Evolutionary conservation across 2,329 filamentous ascomycete species (phyloP).

Genomic region (Aspergillus ustus): DNA sequence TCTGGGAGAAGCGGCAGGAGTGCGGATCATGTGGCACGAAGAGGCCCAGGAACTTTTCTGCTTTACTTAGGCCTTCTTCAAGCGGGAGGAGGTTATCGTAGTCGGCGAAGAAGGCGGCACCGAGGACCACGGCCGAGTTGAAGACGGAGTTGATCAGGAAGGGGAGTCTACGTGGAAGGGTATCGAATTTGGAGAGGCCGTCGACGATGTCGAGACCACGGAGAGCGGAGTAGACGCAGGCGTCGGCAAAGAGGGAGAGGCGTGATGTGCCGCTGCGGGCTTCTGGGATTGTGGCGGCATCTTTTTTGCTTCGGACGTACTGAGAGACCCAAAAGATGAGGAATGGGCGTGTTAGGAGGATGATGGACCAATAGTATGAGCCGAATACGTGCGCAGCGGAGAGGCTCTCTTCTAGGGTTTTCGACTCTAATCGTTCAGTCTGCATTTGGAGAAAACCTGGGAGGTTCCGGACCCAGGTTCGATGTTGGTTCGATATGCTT

Average conservation of each 20-base stretch:
- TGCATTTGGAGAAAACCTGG: constrained; percentile 54
- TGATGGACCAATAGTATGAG: constrained; percentile 60
- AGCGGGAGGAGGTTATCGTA: constrained; percentile 46
- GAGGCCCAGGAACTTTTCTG: constrained; percentile 38
- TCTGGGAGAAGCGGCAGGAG: constrained; percentile 42
- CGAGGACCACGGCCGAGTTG: constrained; percentile 51
- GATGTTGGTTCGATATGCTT: constrained; percentile 48
- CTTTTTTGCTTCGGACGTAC: constrained; percentile 37
- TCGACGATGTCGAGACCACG: constrained; percentile 47
- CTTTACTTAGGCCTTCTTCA: constrained; percentile 40
- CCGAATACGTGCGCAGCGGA: constrained; percentile 56
- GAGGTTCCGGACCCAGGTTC: constrained; percentile 46
- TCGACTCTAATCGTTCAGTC: constrained; percentile 48
- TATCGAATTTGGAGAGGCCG: constrained; percentile 37
- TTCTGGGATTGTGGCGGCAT: constrained; percentile 26
- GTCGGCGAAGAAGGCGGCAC: constrained; percentile 52
- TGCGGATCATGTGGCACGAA: constrained; percentile 44
- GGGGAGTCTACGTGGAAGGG: constrained; percentile 49
- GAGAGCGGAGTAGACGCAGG: constrained; percentile 51
- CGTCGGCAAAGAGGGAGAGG: constrained; percentile 42
- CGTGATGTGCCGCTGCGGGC: constrained; percentile 33
- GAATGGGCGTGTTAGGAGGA: constrained; percentile 58
- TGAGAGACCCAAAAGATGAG: constrained; percentile 56
- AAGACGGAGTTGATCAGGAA: constrained; percentile 55
- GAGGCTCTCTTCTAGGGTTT: constrained; percentile 42